A percentile compares a stretch with the other conserved stretches of the same genome.
phyloP scores from a whole-genome alignment of 805 yeast genomes.

The Monosporozyma siamensis region DNA sequence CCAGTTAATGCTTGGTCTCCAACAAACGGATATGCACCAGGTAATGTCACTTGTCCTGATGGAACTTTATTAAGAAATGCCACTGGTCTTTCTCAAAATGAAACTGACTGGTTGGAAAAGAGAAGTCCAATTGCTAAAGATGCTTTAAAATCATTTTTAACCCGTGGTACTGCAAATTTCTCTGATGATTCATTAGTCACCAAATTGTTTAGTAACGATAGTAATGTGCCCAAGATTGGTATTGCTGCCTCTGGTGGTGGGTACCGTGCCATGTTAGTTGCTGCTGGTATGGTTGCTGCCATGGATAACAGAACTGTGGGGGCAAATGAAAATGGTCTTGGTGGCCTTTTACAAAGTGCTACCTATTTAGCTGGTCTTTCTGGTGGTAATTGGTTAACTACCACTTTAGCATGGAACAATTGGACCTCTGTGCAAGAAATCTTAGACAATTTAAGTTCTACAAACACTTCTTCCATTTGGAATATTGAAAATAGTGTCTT shows the following conservation, averaged over 20 bases:
- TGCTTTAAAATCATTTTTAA: conserved; percentile 38
- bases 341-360: conserved; percentile 64
- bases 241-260: conserved; percentile 81
- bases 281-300: conserved; percentile 78
- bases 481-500: conserved; percentile 54
- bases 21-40: conserved; percentile 54
- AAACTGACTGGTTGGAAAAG: conserved; percentile 42
- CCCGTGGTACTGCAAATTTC: conserved; percentile 30
- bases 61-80: conserved; percentile 41
- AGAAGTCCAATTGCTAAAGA: conserved; percentile 40
- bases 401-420: conserved; percentile 57
- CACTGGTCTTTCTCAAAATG: conserved; percentile 35
- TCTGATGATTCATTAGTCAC: conserved; percentile 12
- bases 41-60: conserved; percentile 39
- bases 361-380: conserved; percentile 70
- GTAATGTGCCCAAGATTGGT: conserved; percentile 40
- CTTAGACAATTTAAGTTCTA: conserved; percentile 24
- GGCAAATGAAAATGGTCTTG: conserved; percentile 48
- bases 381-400: conserved; percentile 80
- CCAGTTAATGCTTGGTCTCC: conserved; percentile 41
- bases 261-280: conserved; percentile 77
- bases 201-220: conserved; percentile 18
- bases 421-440: conserved; percentile 65
- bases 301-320: conserved; percentile 64
- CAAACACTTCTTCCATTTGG: conserved; percentile 48